phyloP scores from a whole-genome alignment of 192 early-diverging fungal species.

The Diversispora epigaea region DNA sequence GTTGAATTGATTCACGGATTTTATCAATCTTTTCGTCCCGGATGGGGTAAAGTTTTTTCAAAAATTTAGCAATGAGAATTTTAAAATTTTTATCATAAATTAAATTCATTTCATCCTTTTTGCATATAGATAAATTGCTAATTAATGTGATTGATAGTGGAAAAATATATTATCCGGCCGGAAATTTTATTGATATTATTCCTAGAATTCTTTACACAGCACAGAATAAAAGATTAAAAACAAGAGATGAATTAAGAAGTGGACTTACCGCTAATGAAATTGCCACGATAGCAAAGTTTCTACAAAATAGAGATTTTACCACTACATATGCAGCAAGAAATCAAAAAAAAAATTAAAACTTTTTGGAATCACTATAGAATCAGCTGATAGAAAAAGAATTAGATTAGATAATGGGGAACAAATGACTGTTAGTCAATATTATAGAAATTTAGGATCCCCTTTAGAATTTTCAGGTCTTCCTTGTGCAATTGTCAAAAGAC shows the following conservation, averaged over 20 bases:
- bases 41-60: neutral
- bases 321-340: neutral
- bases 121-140: neutral
- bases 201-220: constrained; percentile 58
- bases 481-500: constrained; percentile 57
- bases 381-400: neutral
- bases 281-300: neutral
- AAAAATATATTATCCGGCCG: neutral
- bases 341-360: neutral
- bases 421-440: neutral
- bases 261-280: neutral
- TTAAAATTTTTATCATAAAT: no score
- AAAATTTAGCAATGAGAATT: no score
- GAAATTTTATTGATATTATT: constrained; percentile 62
- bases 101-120: neutral
- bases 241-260: neutral
- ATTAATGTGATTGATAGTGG: neutral
- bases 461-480: neutral
- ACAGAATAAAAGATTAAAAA: neutral
- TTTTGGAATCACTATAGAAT: neutral
- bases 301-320: neutral
- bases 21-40: neutral
- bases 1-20: neutral
- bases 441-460: neutral
- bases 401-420: neutral